Evolutionary conservation across 192 early-diverging fungal genomes (phyloP), one percentile per base, ranked within the genome.

Genomic region (Backusella tuberculispora): DNA sequence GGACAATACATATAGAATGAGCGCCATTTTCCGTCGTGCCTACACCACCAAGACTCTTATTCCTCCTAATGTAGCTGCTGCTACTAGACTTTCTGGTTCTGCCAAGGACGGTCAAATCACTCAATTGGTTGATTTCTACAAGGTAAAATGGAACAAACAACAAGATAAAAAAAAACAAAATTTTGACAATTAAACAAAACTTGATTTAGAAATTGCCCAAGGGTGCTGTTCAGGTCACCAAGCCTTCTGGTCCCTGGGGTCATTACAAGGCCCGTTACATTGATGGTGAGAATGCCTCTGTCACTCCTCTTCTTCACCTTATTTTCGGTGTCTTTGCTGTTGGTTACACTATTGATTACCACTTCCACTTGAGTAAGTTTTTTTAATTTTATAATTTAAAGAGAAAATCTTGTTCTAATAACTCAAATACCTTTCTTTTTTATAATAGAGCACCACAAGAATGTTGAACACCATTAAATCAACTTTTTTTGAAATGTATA

Each of bases 301-400:
- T 86, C 74, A 85, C 86, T 68, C 92, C 92, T 24, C 81, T 92
- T 63, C 63, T 89, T 72, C 91, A 92, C 78, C 76, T 84, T 73
- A 85, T 93, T 40, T 81, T 80, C 42, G 87, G 80, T 44, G 76
- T 93, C 83, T 85, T 90, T 72, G 78, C 83, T 29, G 72, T 80
- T 74, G 89, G 89, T 70, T 93, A 93, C 85, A 80, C 88, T 77
- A 87, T 91, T 67, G 90, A 93, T 80, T 93, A 93, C 83, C 81
- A 88, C 78, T 90, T 89, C 89, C 92, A 93, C 86, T 83, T 93
- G 82, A 90, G 87, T 88, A 88, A 84, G 86, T 83, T 17, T 68
- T 19, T 48, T 17, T 19, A 6, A 10, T 10, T 24, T 1, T 7
- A 24, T 24, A 42, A 21, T n/a, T n/a, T n/a, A n/a, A n/a, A n/a